Evolutionary conservation across 2,329 filamentous ascomycete species (phyloP).

Genomic region (Zymoseptoria brevis): DNA sequence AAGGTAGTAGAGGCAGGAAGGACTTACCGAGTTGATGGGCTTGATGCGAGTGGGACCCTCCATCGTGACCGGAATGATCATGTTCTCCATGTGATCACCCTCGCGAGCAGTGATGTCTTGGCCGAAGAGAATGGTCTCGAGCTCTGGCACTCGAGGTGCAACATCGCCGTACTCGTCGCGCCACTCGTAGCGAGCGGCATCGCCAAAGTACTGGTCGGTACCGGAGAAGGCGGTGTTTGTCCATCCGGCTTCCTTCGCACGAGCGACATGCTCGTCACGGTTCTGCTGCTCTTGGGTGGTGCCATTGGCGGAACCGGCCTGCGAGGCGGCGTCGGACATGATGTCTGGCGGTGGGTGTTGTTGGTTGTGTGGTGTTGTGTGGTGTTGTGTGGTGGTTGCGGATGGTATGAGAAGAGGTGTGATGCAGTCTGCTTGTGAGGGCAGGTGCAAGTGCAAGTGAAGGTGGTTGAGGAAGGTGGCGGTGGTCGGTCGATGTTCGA

Average conservation of each 20-base stretch:
- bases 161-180: conserved; percentile 79
- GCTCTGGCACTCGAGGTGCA: conserved; percentile 53
- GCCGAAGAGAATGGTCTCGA: conserved; percentile 68
- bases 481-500: conserved; percentile 2
- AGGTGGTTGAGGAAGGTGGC: neutral
- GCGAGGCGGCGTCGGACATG: neutral
- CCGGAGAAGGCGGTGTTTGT: neutral
- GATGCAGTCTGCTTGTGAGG: conserved; percentile 2
- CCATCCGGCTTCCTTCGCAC: conserved; percentile 23
- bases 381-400: neutral
- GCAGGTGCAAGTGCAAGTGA: neutral
- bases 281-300: neutral
- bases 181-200: conserved; percentile 71
- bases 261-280: neutral
- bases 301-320: neutral
- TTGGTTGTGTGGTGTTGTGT: neutral
- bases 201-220: too few relatives aligned
- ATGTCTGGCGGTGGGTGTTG: neutral
- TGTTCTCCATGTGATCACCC: conserved; percentile 55
- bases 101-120: too few relatives aligned
- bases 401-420: conserved; percentile 37
- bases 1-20: conserved; percentile 2
- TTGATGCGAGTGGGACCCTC: conserved; percentile 41
- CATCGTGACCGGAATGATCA: conserved; percentile 43
- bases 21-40: conserved; percentile 45